phyloP scores from a whole-genome alignment of 306 rosid species.

The Cucumis sativus region DNA sequence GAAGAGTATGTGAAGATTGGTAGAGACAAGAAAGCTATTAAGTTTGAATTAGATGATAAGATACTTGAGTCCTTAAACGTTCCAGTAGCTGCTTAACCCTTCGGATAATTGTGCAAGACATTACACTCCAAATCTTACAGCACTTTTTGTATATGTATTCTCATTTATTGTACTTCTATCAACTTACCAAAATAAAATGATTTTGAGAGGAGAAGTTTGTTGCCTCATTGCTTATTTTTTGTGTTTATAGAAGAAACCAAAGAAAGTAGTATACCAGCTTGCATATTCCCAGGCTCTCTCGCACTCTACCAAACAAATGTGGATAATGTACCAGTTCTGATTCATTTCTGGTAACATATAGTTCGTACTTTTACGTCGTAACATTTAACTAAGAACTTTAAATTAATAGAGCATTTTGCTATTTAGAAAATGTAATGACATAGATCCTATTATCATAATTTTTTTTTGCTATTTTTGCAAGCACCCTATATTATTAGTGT shows the following conservation, averaged over 20 bases:
- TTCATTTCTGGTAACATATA: neutral
- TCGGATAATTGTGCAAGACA: neutral
- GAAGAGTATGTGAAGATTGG: slow-evolving; percentile 83
- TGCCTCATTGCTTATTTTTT: neutral
- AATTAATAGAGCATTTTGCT: too few species aligned
- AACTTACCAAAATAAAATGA: neutral
- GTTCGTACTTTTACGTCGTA: too few species aligned
- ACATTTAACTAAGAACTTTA: too few species aligned
- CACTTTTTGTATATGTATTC: neutral
- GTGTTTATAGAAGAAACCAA: neutral
- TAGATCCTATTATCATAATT: too few species aligned
- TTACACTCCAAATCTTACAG: neutral
- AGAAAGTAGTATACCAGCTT: neutral
- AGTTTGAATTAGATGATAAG: slow-evolving; percentile 80
- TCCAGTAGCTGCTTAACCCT: slow-evolving; percentile 51
- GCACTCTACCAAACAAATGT: neutral
- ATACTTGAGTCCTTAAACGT: slow-evolving; percentile 65
- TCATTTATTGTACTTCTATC: neutral
- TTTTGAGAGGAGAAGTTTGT: neutral
- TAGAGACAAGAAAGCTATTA: slow-evolving; percentile 61
- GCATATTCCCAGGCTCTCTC: neutral
- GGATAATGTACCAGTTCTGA: neutral
- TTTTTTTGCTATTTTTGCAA: too few species aligned
- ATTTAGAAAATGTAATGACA: too few species aligned
- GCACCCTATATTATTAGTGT: too few species aligned